Percentiles rank a stretch among this genome's conserved stretches.
phyloP scores from a whole-genome alignment of 2,329 filamentous ascomycete genomes.

The Curvularia lunata region DNA sequence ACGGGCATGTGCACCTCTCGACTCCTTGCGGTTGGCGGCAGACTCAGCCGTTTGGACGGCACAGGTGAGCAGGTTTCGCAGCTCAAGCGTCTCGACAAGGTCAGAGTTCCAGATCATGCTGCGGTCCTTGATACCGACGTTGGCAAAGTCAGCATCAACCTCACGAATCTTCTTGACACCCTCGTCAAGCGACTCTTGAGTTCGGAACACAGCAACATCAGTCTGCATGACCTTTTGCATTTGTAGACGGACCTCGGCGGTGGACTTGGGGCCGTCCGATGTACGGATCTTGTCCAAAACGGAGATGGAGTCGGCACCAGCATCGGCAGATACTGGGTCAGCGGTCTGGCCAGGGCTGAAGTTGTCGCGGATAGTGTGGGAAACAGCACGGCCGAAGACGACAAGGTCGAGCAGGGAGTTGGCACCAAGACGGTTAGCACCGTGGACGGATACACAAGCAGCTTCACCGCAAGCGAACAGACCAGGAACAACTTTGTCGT shows the following conservation, averaged over 20 bases:
- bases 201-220: slow-evolving; percentile 96
- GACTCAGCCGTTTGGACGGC: slow-evolving; percentile 92
- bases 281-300: slow-evolving; percentile 86
- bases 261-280: slow-evolving; percentile 83
- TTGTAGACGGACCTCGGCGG: slow-evolving; percentile 82
- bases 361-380: slow-evolving; percentile 95
- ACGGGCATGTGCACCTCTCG: slow-evolving; percentile 92
- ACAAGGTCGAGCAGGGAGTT: slow-evolving; percentile 98
- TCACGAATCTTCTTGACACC: slow-evolving; percentile 87
- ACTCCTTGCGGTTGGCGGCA: slow-evolving; percentile 94
- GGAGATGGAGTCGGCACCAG: slow-evolving; percentile 85
- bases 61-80: slow-evolving; percentile 95
- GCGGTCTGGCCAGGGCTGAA: slow-evolving; percentile 83
- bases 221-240: slow-evolving; percentile 99
- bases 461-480: slow-evolving; percentile 97
- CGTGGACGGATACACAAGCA: slow-evolving; percentile 96
- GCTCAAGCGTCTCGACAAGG: slow-evolving; percentile 92
- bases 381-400: slow-evolving; percentile 96
- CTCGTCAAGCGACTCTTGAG: slow-evolving; percentile 89
- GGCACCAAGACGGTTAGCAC: slow-evolving; percentile 95
- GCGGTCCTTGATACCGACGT: slow-evolving; percentile 95
- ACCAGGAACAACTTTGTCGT: slow-evolving; percentile 92
- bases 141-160: slow-evolving; percentile 78
- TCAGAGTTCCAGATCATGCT: slow-evolving; percentile 99
- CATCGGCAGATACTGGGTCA: slow-evolving; percentile 80